Base-by-base conservation (phyloP, 495 filamentous ascomycete genomes). In the Podospora appendiculata region DNA sequence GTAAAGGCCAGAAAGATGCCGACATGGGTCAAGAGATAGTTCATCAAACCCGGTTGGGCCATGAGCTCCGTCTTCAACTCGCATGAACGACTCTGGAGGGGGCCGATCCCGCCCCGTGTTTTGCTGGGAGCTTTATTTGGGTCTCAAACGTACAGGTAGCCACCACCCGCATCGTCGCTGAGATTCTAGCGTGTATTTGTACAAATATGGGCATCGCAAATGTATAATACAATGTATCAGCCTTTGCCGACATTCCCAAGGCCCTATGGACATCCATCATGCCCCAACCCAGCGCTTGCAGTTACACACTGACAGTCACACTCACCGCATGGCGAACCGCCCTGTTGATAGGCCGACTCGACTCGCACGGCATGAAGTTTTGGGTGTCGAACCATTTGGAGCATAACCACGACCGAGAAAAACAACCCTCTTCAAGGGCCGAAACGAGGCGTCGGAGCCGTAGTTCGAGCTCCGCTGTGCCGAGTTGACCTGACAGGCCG, bases 1-100 rank as follows among this genome's bases (percentile, higher is more conserved):
- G 67, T 95, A 68, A 97, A 97, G 77, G 92, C 93, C 41, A 86
- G 93, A 71, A 99, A 99, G 80, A 93, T 89, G 85, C 94, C 91
- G 50, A 78, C 94, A 57, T 99, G 93, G 93, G 92, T 97, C 75
- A 96, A 96, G 82, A 77, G 83, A 73, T 87, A 83, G 61, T 54
- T 17, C 52, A n/a, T n/a, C 32, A 33, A 42, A 18, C 43, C 25
- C 19, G 17, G 48, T 38, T 32, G 39, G 47, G 50, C 54, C 51
- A 49, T 55, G 51, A 54, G 11, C 14, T 49, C 14, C 46, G 34
- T 13, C 41, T 32, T 46, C n/a, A 34, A 46, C 19, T 43, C 34
- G 60, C 60, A 61, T 62, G 59, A 53, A 54, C 50, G 25, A 40
- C 46, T 50, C 36, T 46, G 18, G 54, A 46, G 48, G 38, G 46